Base-by-base conservation (phyloP, 2,329 filamentous ascomycete genomes). In the Sporothrix mexicana region DNA sequence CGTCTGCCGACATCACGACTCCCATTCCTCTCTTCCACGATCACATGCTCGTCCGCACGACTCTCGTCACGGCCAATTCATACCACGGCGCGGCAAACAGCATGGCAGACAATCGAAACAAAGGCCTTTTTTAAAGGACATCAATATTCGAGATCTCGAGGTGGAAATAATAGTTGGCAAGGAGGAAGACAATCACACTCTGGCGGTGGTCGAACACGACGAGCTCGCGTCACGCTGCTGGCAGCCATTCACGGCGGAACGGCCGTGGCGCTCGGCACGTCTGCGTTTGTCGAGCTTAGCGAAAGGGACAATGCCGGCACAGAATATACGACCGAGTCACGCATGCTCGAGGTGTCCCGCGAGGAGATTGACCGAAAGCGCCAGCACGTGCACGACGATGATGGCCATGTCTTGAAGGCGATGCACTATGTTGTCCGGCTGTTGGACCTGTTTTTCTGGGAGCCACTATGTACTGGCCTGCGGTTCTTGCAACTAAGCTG, bases 401-500 rank as follows among this genome's bases (percentile, higher is more conserved):
- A 91, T 43, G 84, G 84, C 53, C 89, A 91, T 0, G 79, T 93
- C 15, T 83, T 82, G 15, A 87, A 88, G 67, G 77, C 91, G 7
- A 82, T 87, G 66, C 88, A 91, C 75, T 85, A 85, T 13, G 78
- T 93, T 41, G 84, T 91, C 73, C 85, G 94, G 43, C 88, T 92
- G 72, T 76, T 96, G 51, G 93, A 97, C 77, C 74, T 87, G 0
- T 93, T 90, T 78, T 82, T 95, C n/a, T 88, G 88, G 86, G 96
- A 99, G 81, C 95, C 96, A 0, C 81, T 98, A 36, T 94, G 92
- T 72, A 99, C 95, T 0, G 93, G 93, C 0, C 81, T 95, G 64
- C 88, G 96, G n/a, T 97, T 99, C 77, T 81, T 98, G 20, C 93
- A 98, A 79, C 85, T 99, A 5, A 89, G 93, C 66, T 81, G 92